phyloP scores from a whole-genome alignment of 169 alveolate genomes.

The Plasmodium inui region DNA sequence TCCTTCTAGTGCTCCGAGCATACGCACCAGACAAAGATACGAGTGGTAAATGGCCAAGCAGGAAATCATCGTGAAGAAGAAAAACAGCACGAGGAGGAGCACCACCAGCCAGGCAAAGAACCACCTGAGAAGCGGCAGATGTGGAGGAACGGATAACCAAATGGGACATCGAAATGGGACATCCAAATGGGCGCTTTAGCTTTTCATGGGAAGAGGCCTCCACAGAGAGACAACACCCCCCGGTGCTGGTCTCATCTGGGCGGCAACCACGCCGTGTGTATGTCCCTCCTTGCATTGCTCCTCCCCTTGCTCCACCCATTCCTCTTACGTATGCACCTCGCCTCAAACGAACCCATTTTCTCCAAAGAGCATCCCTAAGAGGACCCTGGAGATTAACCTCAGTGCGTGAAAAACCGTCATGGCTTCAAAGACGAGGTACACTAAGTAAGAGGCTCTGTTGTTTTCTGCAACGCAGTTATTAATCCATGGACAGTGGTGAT shows the following conservation, averaged over 20 bases:
- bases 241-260: too few species aligned
- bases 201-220: neutral
- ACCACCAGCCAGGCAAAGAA: neutral
- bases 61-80: neutral
- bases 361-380: neutral
- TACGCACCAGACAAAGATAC: neutral
- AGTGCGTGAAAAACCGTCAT: conserved; percentile 10
- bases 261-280: neutral
- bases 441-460: conserved; percentile 11
- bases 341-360: conserved; percentile 30
- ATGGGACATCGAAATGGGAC: neutral
- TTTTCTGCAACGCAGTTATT: conserved; percentile 66
- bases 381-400: neutral
- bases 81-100: neutral
- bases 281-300: too few species aligned
- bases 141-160: neutral
- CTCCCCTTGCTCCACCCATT: too few species aligned
- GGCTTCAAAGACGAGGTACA: conserved; percentile 36
- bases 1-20: neutral
- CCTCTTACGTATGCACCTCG: neutral
- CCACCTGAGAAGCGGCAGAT: neutral
- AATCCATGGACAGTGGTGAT: conserved; percentile 66
- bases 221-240: neutral
- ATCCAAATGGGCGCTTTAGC: neutral
- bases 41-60: neutral